Conservation (phyloP, 2,329 filamentous ascomycete species). For the Phaeosphaeriaceae sp. region DNA sequence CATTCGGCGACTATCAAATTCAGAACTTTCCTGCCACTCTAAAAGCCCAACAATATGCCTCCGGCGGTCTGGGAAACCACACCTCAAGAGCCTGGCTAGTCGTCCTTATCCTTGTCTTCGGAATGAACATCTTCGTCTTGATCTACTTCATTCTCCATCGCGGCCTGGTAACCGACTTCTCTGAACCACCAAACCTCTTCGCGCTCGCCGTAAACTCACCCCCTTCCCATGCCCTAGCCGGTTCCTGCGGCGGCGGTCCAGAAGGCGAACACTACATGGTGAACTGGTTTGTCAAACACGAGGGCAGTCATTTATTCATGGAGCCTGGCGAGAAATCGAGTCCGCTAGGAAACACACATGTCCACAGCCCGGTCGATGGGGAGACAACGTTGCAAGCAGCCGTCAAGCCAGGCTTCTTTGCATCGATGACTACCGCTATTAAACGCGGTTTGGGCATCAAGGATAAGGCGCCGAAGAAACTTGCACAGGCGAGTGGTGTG, state of each 20-base stretch:
- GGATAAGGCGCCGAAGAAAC: constrained; percentile 9
- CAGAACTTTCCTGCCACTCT: constrained; percentile 70
- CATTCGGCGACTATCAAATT: constrained; percentile 55
- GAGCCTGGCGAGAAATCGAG: constrained; percentile 48
- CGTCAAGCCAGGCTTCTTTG: constrained; percentile 1
- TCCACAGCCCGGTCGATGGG: constrained; percentile 7
- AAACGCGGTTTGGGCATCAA: constrained; percentile 18
- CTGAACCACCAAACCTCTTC: constrained; percentile 78
- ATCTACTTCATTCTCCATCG: constrained; percentile 65
- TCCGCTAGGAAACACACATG: constrained; percentile 16
- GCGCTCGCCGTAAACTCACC: constrained; percentile 72
- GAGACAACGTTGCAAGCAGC: not conserved
- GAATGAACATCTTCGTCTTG: constrained; percentile 70
- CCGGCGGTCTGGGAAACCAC: constrained; percentile 65
- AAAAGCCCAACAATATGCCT: constrained; percentile 72
- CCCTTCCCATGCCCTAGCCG: constrained; percentile 58
- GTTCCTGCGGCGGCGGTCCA: constrained; percentile 64
- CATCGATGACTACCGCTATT: constrained; percentile 10
- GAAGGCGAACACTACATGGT: constrained; percentile 56
- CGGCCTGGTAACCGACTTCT: constrained; percentile 77
- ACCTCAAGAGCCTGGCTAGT: constrained; percentile 73
- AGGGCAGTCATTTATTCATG: constrained; percentile 61
- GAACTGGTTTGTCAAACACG: constrained; percentile 55
- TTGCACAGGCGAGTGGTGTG: constrained; percentile 30
- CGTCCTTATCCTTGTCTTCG: constrained; percentile 69